Evolutionary conservation across 1,284 basidiomycete genomes (phyloP).

Genomic region (Albatrellus sp.): DNA sequence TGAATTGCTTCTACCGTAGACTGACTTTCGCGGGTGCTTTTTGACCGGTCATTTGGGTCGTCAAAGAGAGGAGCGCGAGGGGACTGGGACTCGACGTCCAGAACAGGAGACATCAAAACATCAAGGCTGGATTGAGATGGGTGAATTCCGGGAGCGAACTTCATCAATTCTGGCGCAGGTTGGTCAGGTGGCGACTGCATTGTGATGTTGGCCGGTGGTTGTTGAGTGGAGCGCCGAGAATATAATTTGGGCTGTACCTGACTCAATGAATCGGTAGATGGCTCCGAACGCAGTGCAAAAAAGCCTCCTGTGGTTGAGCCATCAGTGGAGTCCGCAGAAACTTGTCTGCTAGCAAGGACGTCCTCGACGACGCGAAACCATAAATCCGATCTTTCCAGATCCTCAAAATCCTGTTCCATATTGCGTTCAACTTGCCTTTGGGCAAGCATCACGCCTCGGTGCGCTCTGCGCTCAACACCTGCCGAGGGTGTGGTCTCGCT

Average conservation of each 20-base stretch:
- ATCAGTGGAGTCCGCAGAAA: conserved; percentile 6
- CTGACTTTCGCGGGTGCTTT: conserved; percentile 47
- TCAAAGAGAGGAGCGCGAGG: conserved; percentile 69
- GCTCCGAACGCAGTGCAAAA: conserved; percentile 5
- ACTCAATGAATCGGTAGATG: conserved; percentile 6
- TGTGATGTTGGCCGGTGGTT: too few species aligned
- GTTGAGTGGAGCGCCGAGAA: too few species aligned
- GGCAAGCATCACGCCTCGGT: conserved; percentile 69
- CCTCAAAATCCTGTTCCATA: conserved; percentile 87
- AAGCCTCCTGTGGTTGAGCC: conserved; percentile 5
- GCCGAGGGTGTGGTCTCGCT: conserved; percentile 31
- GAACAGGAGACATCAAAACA: conserved; percentile 61
- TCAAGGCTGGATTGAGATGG: conserved; percentile 51
- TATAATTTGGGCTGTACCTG: background rate
- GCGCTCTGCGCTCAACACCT: conserved; percentile 46
- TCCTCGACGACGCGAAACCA: conserved; percentile 85
- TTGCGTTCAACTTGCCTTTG: conserved; percentile 78
- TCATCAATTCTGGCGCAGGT: too few species aligned
- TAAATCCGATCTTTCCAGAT: conserved; percentile 78
- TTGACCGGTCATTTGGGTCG: conserved; percentile 51
- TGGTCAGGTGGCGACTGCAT: too few species aligned
- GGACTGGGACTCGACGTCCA: conserved; percentile 33
- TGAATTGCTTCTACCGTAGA: conserved; percentile 85
- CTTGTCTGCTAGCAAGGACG: conserved; percentile 26
- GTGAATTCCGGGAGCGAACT: conserved; percentile 11